These are phyloP conservation scores for Talaromyces sp. DNA, from an alignment of 2,329 filamentous ascomycete species.

Conservation along the genomic window DNA sequence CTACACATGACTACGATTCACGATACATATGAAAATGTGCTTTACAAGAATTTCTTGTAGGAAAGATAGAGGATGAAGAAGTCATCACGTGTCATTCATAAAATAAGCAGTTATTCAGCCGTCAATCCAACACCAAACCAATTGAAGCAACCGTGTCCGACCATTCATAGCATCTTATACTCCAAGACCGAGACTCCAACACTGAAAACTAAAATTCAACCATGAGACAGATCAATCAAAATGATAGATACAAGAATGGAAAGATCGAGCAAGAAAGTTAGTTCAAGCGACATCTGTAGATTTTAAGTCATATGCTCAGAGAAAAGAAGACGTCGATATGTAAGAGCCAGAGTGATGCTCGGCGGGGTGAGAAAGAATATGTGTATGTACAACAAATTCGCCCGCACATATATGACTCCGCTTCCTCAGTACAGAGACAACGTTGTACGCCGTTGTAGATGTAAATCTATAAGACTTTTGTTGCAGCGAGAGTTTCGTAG, in stretches of 20 bases:
- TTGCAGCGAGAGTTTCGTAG: not conserved
- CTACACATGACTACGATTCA: not conserved
- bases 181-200: not conserved
- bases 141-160: not conserved
- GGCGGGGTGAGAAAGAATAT: not conserved
- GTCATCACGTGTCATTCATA: slow-evolving; percentile 10
- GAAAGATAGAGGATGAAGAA: not conserved
- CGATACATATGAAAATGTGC: not conserved
- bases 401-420: not conserved
- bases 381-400: slow-evolving; percentile 9
- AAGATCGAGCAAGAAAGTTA: not conserved
- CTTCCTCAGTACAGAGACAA: not conserved
- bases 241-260: slow-evolving; percentile 7
- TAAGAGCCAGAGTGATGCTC: not conserved
- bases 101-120: not conserved
- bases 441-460: not conserved
- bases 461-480: not conserved
- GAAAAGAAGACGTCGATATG: not conserved
- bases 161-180: not conserved
- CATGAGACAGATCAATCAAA: slow-evolving; percentile 1
- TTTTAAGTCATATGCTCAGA: not conserved
- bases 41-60: not conserved
- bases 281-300: not conserved
- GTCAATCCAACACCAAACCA: not conserved
- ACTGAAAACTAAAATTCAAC: not conserved